Base-by-base conservation (phyloP, 1,284 basidiomycete species). In the Naganishia liquefaciens region DNA sequence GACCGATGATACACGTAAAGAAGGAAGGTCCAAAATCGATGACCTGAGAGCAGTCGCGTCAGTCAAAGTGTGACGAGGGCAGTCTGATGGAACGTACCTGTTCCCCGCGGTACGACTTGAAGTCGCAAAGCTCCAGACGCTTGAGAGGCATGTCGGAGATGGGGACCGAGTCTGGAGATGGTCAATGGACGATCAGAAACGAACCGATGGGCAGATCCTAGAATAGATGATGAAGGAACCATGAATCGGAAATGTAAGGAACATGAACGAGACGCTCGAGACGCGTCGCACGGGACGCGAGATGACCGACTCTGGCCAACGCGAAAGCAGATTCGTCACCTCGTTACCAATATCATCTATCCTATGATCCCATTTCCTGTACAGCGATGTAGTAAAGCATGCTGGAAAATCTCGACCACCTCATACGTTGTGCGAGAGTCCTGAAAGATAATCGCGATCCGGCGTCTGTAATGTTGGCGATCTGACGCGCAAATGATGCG, bases 1-100 rank as follows among this genome's bases (percentile, higher is more conserved):
- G 95, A 27, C 96, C 96, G 72, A 97, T 98, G 70, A 98, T 86
- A 19, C 92, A 94, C 0, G 93, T 95, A 79, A 99, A 99, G 72
- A 89, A 87, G 5, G 75, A 70, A 69, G 74, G 75, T 53, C 78
- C 78, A 57, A 79, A 74, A 54, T 77, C 76, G 62, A 79, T 77
- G 33, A 75, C 73, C 74, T 76, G 51, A 1, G 13, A 2, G 25
- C 11, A 43, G 40, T 15, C 11, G 23, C 58, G 54, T 47, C 57
- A 30, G 62, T 23, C n/a, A 44, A 52, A 19, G 19, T 27, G 23
- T n/a, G 52, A 42, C 39, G 27, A 15, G 30, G 49, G 23, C 9
- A 2, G 21, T 40, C 40, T 23, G 42, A 25, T 40, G 25, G 30
- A 37, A 37, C 81, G 69, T 60, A 86, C 85, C 86, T 81, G 81